Base-by-base conservation (phyloP, 768 basidiomycete species). In the Lactarius indigo region DNA sequence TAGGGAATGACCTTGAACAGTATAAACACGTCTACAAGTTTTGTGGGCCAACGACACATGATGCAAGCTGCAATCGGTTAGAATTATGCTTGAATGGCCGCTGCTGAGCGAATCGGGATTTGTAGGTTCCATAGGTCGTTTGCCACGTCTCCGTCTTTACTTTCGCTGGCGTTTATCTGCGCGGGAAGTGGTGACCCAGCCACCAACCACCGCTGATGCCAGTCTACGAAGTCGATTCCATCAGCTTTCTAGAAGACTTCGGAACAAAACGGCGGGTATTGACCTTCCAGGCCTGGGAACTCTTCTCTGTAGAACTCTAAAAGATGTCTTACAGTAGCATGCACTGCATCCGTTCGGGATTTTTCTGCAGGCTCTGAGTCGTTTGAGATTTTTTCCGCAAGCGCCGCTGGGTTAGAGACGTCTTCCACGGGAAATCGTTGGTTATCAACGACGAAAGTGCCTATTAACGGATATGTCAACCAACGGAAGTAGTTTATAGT, bases 221-320 rank as follows among this genome's bases (percentile, higher is more conserved):
- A 44, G 15, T 59, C 64, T 65, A 31, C 13, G 18, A n/a, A 47
- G 26, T 23, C 0, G 17, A n/a, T 26, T 3, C 2, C 5, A 35
- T 61, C 59, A 61, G 20, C 7, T 13, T n/a, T 33, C 26, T 33
- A 31, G 9, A 13, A 26, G 7, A 17, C 15, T 39, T 33, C 57
- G 12, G 39, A 31, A 54, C 17, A 39, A 17, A 54, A 39, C 26
- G 23, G 26, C 41, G 31, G 10, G 18, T 37, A 37, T 17, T 26
- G 37, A 65, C 64, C 64, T 65, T 65, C 64, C 20, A 65, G 37
- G 8, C 54, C 33, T 9, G 64, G 64, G 31, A 65, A 65, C 59
- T 57, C 59, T 47, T 65, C 64, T 17, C 26, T 54, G 41, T 65
- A 65, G 64, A 65, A 65, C 42, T 61, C 64, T 23, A 61, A 26